Base-by-base conservation (phyloP, 2,329 filamentous ascomycete genomes). In the Thyridium curvatum region DNA sequence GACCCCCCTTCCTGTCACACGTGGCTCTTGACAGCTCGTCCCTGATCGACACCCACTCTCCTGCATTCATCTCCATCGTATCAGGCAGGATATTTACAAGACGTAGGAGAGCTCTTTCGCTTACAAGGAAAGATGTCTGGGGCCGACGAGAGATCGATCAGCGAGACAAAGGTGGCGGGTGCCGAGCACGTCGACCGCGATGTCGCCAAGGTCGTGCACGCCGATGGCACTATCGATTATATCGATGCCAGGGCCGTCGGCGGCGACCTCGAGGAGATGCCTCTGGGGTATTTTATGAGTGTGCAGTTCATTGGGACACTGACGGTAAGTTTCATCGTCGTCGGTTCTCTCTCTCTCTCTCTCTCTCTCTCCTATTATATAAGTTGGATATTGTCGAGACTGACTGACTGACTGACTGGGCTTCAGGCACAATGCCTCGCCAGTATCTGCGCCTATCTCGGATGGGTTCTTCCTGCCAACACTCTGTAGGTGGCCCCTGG, bases 201-300 rank as follows among this genome's bases (percentile, higher is more conserved):
- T 12, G 50, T 53, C n/a, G 51, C 52, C 33, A 58, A 55, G 41
- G 51, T 58, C 12, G 46, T 53, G 29, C 53, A 66, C 41, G 55
- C 61, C 10, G 66, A 69, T 44, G 65, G 65, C 17, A 58, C 58
- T 12, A 49, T 68, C 36, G 61, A 68, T 50, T 57, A 62, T 36
- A 53, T 69, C 42, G 64, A 67, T 43, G 47, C 56, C 3, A 54
- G 63, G 26, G 64, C 63, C 32, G 50, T 69, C n/a, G 66, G 66
- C 6, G 65, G 65, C 8, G 59, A 63, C 4, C 40, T 60, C 5
- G 54, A 59, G 6, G 49, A 52, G 9, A 65, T 69, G 63, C 65
- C 63, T 2, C 37, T 40, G 18, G 63, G 65, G 12, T 68, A 68
- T 50, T 68, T 60, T 46, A 50, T 46, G 21, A 66, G 59, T 35